A percentile compares a stretch with the other conserved stretches of the same genome.
These are phyloP conservation scores for Extremus antarcticus DNA, from an alignment of 495 filamentous ascomycete genomes.

Conservation along the genomic window DNA sequence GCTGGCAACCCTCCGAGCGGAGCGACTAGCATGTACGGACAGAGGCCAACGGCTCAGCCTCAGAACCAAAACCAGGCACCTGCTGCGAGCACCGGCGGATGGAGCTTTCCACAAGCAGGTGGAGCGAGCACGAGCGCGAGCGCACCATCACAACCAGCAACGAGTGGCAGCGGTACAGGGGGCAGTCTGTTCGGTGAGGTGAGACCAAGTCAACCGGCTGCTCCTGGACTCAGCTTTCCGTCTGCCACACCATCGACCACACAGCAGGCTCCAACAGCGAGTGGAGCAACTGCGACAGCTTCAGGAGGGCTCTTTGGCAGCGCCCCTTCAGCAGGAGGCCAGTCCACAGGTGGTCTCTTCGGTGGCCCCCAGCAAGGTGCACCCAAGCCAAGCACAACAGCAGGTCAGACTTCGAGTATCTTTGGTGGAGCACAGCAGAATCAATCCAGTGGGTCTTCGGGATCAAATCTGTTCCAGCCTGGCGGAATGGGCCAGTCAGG, in stretches of 20 bases:
- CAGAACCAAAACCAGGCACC: constrained; percentile 6
- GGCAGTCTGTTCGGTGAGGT: neutral
- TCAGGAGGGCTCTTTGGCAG: neutral
- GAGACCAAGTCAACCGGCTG: neutral
- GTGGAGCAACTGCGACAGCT: neutral
- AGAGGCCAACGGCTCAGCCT: neutral
- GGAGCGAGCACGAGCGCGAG: neutral
- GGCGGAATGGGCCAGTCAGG: no score
- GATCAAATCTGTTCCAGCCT: no score
- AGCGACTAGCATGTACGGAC: neutral
- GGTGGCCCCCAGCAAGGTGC: neutral
- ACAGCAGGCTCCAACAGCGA: neutral
- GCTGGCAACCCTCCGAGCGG: constrained; percentile 11
- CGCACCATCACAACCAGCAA: neutral
- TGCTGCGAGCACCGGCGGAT: neutral
- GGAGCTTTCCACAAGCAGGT: neutral
- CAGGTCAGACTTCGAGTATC: neutral
- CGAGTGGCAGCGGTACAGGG: neutral
- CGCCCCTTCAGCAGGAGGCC: neutral
- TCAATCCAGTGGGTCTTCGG: neutral
- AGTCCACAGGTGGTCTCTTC: neutral
- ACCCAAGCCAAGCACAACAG: neutral
- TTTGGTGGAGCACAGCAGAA: neutral
- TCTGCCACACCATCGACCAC: neutral
- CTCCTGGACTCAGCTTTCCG: neutral